Base-by-base conservation (phyloP, 208 protist species). In the Trypanosoma boissoni region DNA sequence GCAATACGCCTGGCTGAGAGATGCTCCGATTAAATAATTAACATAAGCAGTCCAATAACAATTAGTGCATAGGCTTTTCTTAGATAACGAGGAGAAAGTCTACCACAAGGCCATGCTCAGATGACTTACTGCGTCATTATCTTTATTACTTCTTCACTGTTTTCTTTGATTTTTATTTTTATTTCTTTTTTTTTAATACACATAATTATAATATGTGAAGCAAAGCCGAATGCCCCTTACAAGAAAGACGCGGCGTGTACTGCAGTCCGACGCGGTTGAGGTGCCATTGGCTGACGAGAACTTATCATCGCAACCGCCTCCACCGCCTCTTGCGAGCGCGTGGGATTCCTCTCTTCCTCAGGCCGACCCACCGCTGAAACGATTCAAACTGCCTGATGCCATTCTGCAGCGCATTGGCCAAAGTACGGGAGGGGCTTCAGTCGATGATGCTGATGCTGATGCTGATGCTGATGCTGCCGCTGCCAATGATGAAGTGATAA, bases 311-410 rank as follows among this genome's bases (percentile, higher is more conserved):
- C n/a, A n/a, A n/a, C n/a, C n/a, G n/a, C n/a, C n/a, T n/a, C n/a
- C n/a, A n/a, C n/a, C 41, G 23, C 32, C 29, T n/a, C 42, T 10
- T 8, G 20, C 31, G 1, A 34, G 32, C 1, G 23, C 56, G 44
- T 62, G 44, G 42, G 28, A 20, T 6, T 34, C 42, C 5, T 51
- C 42, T 6, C 10, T 29, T 12, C 42, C 3, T 14, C 24, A 49
- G 2, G 18, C 37, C 29, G 61, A 1, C 24, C 61, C 61, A 4
- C 20, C 61, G 7, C n/a, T 60, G 1, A 68, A 68, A 29, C 51
- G 53, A 5, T 55, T 68, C 9, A 68, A 46, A n/a, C 21, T 68
- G n/a, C 61, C 61, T 4, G 52, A 60, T 21, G 39, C 52, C 14
- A 43, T 59, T 10, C 31, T 60, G 2, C 29, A 29, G n/a, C 61